These are phyloP conservation scores for Aurantiochytrium sp. DNA, from an alignment of 108 stramenopile genomes.

Conservation along the genomic window DNA sequence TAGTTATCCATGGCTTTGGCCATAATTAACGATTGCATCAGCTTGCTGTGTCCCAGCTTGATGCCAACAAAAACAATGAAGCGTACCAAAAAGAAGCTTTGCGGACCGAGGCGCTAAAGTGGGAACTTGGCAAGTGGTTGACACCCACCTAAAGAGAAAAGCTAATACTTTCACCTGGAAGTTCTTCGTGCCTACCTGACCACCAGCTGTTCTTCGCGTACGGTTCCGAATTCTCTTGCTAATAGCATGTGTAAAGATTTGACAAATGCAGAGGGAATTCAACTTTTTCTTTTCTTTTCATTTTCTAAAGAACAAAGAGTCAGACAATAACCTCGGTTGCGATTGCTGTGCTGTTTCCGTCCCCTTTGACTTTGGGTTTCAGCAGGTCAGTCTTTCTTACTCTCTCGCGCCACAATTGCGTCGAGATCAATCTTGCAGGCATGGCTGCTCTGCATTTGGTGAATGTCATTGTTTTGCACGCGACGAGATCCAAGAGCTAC, in stretches of 20 bases:
- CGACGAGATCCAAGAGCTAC: background rate
- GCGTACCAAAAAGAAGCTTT: background rate
- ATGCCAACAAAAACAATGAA: background rate
- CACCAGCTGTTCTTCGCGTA: too few relatives aligned
- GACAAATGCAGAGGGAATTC: too few relatives aligned
- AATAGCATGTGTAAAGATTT: too few relatives aligned
- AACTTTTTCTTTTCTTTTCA: too few relatives aligned
- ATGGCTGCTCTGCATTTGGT: background rate
- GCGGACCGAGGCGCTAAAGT: conserved; percentile 7
- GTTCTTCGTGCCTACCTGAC: too few relatives aligned
- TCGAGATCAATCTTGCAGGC: background rate
- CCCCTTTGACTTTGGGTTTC: too few relatives aligned
- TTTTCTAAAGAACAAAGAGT: too few relatives aligned
- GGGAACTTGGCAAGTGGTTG: conserved; percentile 10
- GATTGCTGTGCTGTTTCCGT: too few relatives aligned
- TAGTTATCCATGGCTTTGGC: background rate
- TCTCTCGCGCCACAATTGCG: background rate
- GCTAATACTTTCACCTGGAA: too few relatives aligned
- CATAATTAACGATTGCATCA: background rate
- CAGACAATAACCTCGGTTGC: too few relatives aligned
- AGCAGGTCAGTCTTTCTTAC: background rate
- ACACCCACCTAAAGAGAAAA: background rate
- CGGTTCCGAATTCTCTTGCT: too few relatives aligned
- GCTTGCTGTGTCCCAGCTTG: conserved; percentile 13
- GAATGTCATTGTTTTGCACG: background rate